phyloP scores from a whole-genome alignment of 2,329 filamentous ascomycete species.

The Aspergillus quadricinctus region DNA sequence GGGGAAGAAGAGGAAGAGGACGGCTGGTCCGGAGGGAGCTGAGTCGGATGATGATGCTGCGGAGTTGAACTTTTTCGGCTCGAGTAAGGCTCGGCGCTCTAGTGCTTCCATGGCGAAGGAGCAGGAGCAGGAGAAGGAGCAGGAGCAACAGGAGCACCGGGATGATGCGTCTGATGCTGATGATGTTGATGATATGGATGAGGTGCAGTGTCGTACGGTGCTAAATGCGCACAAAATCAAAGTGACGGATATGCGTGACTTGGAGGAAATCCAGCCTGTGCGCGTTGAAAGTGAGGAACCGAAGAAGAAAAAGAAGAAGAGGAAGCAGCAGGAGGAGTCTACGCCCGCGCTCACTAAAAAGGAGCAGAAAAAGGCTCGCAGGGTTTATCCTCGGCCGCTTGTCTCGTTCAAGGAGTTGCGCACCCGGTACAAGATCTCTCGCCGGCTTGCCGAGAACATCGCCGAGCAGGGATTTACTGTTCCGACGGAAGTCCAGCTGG shows the following conservation, averaged over 20 bases:
- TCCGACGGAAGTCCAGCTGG: constrained; percentile 93
- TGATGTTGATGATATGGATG: constrained; percentile 46
- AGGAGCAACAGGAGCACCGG: constrained; percentile 12
- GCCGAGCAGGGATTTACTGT: constrained; percentile 76
- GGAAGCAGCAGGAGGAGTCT: constrained; percentile 47
- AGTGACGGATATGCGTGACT: constrained; percentile 66
- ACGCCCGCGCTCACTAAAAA: constrained; percentile 40
- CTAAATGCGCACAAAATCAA: constrained; percentile 80
- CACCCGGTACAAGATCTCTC: constrained; percentile 67
- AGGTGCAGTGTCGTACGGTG: constrained; percentile 69
- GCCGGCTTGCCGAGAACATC: constrained; percentile 72
- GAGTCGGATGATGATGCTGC: constrained; percentile 19
- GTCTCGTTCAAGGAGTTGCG: constrained; percentile 70
- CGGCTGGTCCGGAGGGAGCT: constrained; percentile 14
- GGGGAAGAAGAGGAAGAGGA: constrained; percentile 37
- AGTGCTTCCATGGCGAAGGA: constrained; percentile 10
- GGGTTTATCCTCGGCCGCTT: constrained; percentile 75
- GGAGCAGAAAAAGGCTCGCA: constrained; percentile 48
- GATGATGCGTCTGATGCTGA: constrained; percentile 21
- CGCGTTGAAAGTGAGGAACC: constrained; percentile 32
- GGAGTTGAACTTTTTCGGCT: constrained; percentile 36
- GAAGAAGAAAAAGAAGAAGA: constrained; percentile 53
- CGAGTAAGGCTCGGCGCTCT: constrained; percentile 23
- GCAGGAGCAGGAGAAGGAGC: constrained; percentile 8
- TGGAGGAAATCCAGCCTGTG: constrained; percentile 31